A percentile compares a stretch with the other conserved stretches of the same genome.
Evolutionary conservation across 257 asterid genomes (phyloP).

Genomic region (Petunia secreta): DNA sequence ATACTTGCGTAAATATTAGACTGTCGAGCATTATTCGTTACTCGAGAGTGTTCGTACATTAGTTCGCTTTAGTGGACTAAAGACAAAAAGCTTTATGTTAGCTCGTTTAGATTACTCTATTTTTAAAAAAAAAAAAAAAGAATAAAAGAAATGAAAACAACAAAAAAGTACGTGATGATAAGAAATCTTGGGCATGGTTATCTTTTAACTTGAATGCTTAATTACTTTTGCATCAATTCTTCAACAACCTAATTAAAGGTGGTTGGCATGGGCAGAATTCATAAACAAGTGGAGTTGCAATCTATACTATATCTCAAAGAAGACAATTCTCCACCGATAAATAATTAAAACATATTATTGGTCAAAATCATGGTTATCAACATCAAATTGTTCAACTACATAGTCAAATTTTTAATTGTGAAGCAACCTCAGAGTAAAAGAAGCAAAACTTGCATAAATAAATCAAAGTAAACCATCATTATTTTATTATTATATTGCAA

Average conservation of each 20-base stretch:
- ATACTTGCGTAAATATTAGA: too few species aligned
- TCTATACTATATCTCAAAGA: neutral
- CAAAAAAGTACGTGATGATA: neutral
- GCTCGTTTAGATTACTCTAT: neutral
- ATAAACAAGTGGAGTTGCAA: constrained; percentile 17
- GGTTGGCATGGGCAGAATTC: neutral
- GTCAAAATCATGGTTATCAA: neutral
- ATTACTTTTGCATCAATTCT: constrained; percentile 11
- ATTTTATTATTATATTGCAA: neutral
- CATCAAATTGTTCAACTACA: constrained; percentile 3
- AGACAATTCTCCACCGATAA: too few species aligned
- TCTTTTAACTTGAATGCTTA: too few species aligned
- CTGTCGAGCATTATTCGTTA: too few species aligned
- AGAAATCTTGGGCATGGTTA: too few species aligned
- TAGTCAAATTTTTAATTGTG: neutral
- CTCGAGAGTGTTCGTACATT: too few species aligned
- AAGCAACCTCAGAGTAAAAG: neutral
- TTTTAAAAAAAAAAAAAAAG: neutral
- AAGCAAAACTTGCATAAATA: neutral
- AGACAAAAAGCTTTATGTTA: neutral
- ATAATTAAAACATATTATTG: neutral
- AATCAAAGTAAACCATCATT: neutral
- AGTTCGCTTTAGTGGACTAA: too few species aligned
- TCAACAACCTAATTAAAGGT: constrained; percentile 6
- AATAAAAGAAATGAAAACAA: neutral